Percentiles rank a stretch among this genome's conserved stretches.
phyloP scores from a whole-genome alignment of 2,329 filamentous ascomycete genomes.

The Mollisia scopiformis region DNA sequence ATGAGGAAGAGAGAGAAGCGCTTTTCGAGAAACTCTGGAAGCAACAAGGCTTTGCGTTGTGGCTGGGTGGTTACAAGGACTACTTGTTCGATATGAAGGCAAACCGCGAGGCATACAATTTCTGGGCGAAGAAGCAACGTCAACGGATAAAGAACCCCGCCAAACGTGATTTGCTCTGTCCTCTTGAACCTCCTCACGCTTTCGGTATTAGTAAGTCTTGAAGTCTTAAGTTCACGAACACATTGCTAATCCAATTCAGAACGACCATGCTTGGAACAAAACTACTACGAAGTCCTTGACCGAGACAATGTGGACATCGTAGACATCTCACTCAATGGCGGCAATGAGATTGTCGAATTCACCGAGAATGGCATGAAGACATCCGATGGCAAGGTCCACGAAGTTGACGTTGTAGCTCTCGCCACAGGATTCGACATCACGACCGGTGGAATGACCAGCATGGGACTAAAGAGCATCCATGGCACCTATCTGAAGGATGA shows the following conservation, averaged over 20 bases:
- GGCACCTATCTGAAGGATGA: slow-evolving; percentile 36
- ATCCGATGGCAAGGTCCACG: slow-evolving; percentile 30
- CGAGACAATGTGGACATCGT: slow-evolving; percentile 50
- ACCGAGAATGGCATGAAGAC: slow-evolving; percentile 41
- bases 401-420: slow-evolving; percentile 39
- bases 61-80: slow-evolving; percentile 50
- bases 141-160: slow-evolving; percentile 47
- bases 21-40: slow-evolving; percentile 48
- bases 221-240: too few relatives aligned
- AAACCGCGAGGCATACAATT: slow-evolving; percentile 50
- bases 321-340: slow-evolving; percentile 47
- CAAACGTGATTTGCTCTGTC: slow-evolving; percentile 49
- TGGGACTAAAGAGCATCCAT: slow-evolving; percentile 36
- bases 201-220: slow-evolving; percentile 53
- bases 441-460: slow-evolving; percentile 37
- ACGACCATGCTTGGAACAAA: slow-evolving; percentile 48
- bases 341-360: slow-evolving; percentile 44
- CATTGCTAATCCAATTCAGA: too few relatives aligned
- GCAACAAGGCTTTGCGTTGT: slow-evolving; percentile 50
- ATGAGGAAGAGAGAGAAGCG: slow-evolving; percentile 45
- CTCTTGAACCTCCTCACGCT: slow-evolving; percentile 41
- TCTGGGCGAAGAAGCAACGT: slow-evolving; percentile 50
- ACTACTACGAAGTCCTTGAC: slow-evolving; percentile 54
- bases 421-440: slow-evolving; percentile 43
- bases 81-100: slow-evolving; percentile 43